A percentile compares a stretch with the other conserved stretches of the same genome.
These are phyloP conservation scores for Pseudocercospora eumusae DNA, from an alignment of 2,329 filamentous ascomycete species.

Conservation along the genomic window DNA sequence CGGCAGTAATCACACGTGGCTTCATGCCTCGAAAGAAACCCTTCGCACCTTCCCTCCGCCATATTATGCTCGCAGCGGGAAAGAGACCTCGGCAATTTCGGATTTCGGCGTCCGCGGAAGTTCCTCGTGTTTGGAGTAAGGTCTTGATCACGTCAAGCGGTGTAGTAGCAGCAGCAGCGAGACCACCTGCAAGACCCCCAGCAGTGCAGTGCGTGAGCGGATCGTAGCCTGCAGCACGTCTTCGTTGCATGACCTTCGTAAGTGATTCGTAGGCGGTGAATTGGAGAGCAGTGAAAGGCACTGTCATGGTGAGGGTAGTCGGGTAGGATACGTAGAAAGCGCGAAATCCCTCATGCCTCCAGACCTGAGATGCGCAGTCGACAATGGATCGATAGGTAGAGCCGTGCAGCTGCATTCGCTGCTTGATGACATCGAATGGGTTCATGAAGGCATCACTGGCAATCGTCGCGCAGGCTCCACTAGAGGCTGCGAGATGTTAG, in stretches of 20 bases:
- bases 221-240: slow-evolving; percentile 64
- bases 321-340: slow-evolving; percentile 99
- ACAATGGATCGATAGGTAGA: slow-evolving; percentile 86
- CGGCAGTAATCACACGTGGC: slow-evolving; percentile 89
- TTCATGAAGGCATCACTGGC: slow-evolving; percentile 99
- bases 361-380: slow-evolving; percentile 86
- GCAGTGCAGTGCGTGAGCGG: slow-evolving; percentile 91
- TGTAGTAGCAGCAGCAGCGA: slow-evolving; percentile 90
- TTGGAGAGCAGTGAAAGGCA: slow-evolving; percentile 94
- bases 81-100: slow-evolving; percentile 80
- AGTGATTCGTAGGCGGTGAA: slow-evolving; percentile 98
- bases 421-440: slow-evolving; percentile 98
- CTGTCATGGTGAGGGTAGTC: slow-evolving; percentile 96
- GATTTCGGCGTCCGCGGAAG: slow-evolving; percentile 75
- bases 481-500: slow-evolving; percentile 65
- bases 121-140: slow-evolving; percentile 88
- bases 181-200: slow-evolving; percentile 86
- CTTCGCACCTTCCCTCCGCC: slow-evolving; percentile 75
- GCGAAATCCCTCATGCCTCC: slow-evolving; percentile 79
- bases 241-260: slow-evolving; percentile 83
- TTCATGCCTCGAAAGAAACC: slow-evolving; percentile 94
- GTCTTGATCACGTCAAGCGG: slow-evolving; percentile 99
- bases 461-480: slow-evolving; percentile 92
- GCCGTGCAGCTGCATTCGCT: slow-evolving; percentile 97
- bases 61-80: slow-evolving; percentile 77